These are phyloP conservation scores for Eleusine indica DNA, from an alignment of 176 grass and related monocot genomes.

Conservation along the genomic window DNA sequence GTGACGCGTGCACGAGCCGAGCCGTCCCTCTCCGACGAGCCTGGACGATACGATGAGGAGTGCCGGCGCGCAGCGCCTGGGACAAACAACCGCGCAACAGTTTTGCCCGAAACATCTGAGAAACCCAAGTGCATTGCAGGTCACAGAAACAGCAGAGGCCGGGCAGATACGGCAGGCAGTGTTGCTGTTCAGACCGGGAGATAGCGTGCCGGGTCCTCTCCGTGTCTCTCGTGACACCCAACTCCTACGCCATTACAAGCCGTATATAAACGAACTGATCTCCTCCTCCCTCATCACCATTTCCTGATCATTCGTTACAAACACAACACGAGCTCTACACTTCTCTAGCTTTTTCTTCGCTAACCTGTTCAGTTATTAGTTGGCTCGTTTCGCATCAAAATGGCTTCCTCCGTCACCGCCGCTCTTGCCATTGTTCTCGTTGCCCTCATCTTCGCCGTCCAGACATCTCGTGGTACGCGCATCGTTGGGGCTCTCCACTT, in stretches of 20 bases:
- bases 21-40: background rate
- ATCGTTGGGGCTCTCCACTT: too few relatives aligned
- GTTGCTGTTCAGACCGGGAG: background rate
- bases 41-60: background rate
- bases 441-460: background rate
- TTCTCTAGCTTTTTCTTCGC: background rate
- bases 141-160: background rate
- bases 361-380: background rate
- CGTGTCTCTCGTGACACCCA: background rate
- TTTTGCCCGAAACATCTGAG: background rate
- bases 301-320: background rate
- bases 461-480: slow-evolving; percentile 11
- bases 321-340: background rate
- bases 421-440: slow-evolving; percentile 23
- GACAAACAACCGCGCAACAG: background rate
- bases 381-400: slow-evolving; percentile 8
- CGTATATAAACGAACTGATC: slow-evolving; percentile 21
- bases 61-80: background rate
- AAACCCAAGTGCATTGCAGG: background rate
- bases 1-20: background rate
- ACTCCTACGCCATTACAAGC: background rate
- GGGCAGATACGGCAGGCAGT: slow-evolving; percentile 28
- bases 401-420: slow-evolving; percentile 27
- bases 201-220: slow-evolving; percentile 18
- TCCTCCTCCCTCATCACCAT: background rate